A percentile compares a stretch with the other conserved stretches of the same genome.
These are phyloP conservation scores for Mixia osmundae DNA, from an alignment of 1,284 basidiomycete genomes.

Conservation along the genomic window DNA sequence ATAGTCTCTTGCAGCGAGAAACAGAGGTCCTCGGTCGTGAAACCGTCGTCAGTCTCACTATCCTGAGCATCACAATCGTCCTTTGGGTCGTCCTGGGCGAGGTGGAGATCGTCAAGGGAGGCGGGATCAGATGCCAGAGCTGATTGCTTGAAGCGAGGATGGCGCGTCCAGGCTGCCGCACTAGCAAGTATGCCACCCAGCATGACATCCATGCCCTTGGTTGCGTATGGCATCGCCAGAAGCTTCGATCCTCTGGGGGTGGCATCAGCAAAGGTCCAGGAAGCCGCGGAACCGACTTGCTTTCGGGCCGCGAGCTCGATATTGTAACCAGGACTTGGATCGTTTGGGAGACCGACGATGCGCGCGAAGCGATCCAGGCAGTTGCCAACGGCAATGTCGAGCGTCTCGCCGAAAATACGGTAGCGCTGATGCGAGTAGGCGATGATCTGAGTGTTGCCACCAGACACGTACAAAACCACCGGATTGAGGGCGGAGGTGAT, in stretches of 20 bases:
- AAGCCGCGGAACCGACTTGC: constrained; percentile 26
- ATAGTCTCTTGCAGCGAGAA: constrained; percentile 94
- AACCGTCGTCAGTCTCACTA: constrained; percentile 36
- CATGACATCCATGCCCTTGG: constrained; percentile 97
- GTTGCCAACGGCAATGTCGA: constrained; percentile 97
- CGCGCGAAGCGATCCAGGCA: constrained; percentile 92
- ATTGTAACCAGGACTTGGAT: constrained; percentile 93
- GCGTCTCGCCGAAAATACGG: constrained; percentile 93
- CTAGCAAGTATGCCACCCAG: constrained; percentile 79
- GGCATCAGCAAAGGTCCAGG: neutral
- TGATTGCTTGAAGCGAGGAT: constrained; percentile 15
- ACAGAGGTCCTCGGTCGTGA: constrained; percentile 83
- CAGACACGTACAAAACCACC: constrained; percentile 92
- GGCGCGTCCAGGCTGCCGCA: constrained; percentile 55
- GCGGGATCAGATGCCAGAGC: constrained; percentile 1
- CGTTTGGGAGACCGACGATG: constrained; percentile 86
- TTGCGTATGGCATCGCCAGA: constrained; percentile 71
- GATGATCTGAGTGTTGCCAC: constrained; percentile 97
- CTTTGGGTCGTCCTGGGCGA: constrained; percentile 5
- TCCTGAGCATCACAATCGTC: constrained; percentile 40
- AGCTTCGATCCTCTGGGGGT: constrained; percentile 32
- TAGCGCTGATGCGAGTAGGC: constrained; percentile 94
- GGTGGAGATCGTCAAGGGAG: neutral
- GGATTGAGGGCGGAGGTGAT: constrained; percentile 89
- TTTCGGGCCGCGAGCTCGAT: constrained; percentile 88